Conservation (phyloP, 352 stramenopile genomes). For the Globisporangium spiculum region DNA sequence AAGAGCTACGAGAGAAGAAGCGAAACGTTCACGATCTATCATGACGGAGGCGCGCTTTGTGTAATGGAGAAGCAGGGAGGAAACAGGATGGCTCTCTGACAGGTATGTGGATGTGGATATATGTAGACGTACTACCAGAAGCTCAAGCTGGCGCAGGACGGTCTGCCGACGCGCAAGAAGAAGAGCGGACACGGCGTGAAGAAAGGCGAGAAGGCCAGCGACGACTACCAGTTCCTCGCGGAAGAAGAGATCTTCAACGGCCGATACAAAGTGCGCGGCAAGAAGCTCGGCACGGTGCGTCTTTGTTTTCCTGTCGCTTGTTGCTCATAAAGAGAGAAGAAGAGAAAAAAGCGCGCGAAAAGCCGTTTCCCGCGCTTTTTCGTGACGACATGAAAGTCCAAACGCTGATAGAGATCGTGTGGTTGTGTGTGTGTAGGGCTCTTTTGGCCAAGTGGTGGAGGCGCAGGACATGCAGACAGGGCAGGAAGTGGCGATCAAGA, state of each 20-base stretch:
- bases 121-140: constrained; percentile 83
- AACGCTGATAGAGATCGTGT: constrained; percentile 18
- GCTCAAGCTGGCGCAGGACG: constrained; percentile 53
- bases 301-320: background rate
- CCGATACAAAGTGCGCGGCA: constrained; percentile 68
- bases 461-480: constrained; percentile 72
- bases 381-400: no score
- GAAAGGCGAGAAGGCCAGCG: constrained; percentile 25
- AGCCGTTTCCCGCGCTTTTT: constrained; percentile 10
- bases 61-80: no score
- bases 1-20: background rate
- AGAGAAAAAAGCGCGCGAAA: constrained; percentile 1
- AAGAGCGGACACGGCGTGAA: constrained; percentile 35
- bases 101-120: constrained; percentile 6
- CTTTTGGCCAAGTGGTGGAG: constrained; percentile 83
- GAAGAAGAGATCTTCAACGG: constrained; percentile 77
- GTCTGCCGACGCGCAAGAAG: constrained; percentile 51
- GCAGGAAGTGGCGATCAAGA: constrained; percentile 97
- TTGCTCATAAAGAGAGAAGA: background rate
- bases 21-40: background rate
- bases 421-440: constrained; percentile 38
- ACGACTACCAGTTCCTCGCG: constrained; percentile 57
- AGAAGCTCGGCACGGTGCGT: constrained; percentile 67
- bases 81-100: constrained; percentile 6
- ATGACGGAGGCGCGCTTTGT: background rate